Evolutionary conservation across 2,329 filamentous ascomycete genomes (phyloP).

Genomic region (Phyllosticta citrichinensis): DNA sequence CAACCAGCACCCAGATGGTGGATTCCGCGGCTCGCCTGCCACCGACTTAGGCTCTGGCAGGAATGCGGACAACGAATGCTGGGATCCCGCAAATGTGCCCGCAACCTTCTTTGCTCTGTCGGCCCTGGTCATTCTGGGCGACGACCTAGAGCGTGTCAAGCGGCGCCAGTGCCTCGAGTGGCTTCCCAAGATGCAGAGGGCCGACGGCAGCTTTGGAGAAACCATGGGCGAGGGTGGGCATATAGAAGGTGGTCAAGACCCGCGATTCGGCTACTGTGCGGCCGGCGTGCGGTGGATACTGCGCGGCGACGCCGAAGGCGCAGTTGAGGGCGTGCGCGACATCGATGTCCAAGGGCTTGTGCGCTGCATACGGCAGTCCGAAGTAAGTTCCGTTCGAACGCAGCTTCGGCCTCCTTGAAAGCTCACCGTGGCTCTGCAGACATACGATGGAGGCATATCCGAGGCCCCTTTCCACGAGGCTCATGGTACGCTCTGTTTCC

Average conservation of each 20-base stretch:
- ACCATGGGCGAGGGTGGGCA: constrained; percentile 50
- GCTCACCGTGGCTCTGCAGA: constrained; percentile 26
- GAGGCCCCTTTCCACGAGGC: constrained; percentile 72
- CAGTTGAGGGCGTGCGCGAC: constrained; percentile 53
- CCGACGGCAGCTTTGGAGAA: constrained; percentile 88
- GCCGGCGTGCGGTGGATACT: constrained; percentile 75
- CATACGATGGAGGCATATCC: constrained; percentile 76
- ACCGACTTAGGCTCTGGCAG: constrained; percentile 43
- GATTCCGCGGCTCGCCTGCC: constrained; percentile 77
- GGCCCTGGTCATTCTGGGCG: constrained; percentile 56
- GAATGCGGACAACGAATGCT: constrained; percentile 34
- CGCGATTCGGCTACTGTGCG: constrained; percentile 80
- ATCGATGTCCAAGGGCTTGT: constrained; percentile 64
- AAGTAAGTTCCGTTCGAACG: constrained; percentile 22
- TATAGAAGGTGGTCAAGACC: constrained; percentile 72
- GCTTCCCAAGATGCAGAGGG: constrained; percentile 65
- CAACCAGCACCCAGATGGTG: constrained; percentile 76
- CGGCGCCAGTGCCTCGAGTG: constrained; percentile 59
- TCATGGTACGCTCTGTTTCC: constrained; percentile 49
- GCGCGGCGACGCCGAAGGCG: constrained; percentile 46
- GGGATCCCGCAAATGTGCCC: constrained; percentile 73
- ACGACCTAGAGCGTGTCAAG: constrained; percentile 53
- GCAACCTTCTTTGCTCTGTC: constrained; percentile 84
- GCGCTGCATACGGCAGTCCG: constrained; percentile 56
- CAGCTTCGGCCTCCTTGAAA: constrained; percentile 18